These are phyloP conservation scores for Senna tora DNA, from an alignment of 306 rosid genomes.

Conservation along the genomic window DNA sequence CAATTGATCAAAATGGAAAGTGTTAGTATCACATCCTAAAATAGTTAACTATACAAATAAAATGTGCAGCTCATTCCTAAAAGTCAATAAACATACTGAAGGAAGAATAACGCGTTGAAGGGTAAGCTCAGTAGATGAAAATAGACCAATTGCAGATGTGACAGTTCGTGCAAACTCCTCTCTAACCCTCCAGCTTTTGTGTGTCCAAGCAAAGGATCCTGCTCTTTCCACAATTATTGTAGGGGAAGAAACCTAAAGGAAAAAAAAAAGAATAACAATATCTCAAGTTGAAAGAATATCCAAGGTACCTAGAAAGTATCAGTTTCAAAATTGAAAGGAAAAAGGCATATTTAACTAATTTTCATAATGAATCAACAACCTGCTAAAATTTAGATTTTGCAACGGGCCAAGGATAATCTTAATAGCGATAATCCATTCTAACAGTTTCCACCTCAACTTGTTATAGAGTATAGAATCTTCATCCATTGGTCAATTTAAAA, in stretches of 20 bases:
- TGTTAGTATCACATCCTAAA: constrained; percentile 26
- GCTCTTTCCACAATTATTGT: constrained; percentile 98
- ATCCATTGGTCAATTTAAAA: constrained; percentile 32
- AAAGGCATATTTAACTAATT: not conserved
- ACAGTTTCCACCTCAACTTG: constrained; percentile 34
- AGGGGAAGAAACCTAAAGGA: constrained; percentile 86
- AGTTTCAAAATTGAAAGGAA: constrained; percentile 27
- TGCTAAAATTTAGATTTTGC: constrained; percentile 22
- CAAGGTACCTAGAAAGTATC: constrained; percentile 10
- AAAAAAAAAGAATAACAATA: constrained; percentile 9
- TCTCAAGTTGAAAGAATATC: constrained; percentile 30
- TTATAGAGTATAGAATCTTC: constrained; percentile 15
- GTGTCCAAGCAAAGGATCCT: constrained; percentile 92
- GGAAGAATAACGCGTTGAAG: constrained; percentile 95
- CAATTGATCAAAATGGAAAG: constrained; percentile 23
- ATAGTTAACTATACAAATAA: constrained; percentile 12
- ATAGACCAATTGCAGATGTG: constrained; percentile 90
- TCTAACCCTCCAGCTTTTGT: constrained; percentile 97
- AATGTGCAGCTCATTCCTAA: constrained; percentile 11
- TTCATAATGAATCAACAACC: constrained; percentile 25
- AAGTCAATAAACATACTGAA: constrained; percentile 62
- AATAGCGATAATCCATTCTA: constrained; percentile 14
- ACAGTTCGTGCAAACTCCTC: constrained; percentile 97
- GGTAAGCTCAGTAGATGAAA: constrained; percentile 88
- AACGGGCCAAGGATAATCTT: constrained; percentile 23